A percentile compares a stretch with the other conserved stretches of the same genome.
phyloP scores from a whole-genome alignment of 2,329 filamentous ascomycete species.

The Diplocarpon rosae region DNA sequence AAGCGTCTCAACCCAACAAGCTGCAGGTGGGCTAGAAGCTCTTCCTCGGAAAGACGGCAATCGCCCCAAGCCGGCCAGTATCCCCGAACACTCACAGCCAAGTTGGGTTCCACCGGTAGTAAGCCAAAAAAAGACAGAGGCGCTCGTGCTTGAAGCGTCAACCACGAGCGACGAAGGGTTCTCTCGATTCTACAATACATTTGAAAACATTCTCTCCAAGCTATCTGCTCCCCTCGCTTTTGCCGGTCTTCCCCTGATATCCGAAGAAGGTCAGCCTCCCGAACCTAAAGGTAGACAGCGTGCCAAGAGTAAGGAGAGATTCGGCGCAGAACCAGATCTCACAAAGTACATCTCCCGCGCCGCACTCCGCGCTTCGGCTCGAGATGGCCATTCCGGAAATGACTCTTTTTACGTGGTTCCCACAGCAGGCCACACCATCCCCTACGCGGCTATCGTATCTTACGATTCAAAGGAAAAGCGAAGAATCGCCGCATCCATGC shows the following conservation, averaged over 20 bases:
- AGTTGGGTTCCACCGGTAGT: conserved; percentile 39
- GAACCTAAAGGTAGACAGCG: conserved; percentile 27
- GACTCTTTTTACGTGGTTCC: conserved; percentile 94
- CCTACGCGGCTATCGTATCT: conserved; percentile 80
- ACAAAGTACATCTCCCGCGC: conserved; percentile 76
- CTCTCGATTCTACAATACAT: conserved; percentile 81
- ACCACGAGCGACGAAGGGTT: conserved; percentile 60
- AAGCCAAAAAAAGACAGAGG: conserved; percentile 21
- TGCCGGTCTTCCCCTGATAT: conserved; percentile 71
- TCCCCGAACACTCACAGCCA: conserved; percentile 43
- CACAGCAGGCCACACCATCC: conserved; percentile 79
- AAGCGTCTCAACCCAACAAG: conserved; percentile 62
- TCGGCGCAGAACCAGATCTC: conserved; percentile 57
- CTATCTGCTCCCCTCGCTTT: conserved; percentile 88
- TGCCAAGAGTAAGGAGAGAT: conserved; percentile 22
- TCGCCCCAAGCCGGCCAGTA: conserved; percentile 34
- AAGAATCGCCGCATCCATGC: conserved; percentile 41
- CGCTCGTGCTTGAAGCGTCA: conserved; percentile 25
- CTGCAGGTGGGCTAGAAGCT: conserved; percentile 57
- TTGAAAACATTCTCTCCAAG: conserved; percentile 77
- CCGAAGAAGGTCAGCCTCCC: conserved; percentile 33
- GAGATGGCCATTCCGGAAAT: conserved; percentile 50
- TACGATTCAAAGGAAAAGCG: conserved; percentile 57
- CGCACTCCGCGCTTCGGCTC: conserved; percentile 66
- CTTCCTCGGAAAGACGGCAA: conserved; percentile 40